Base-by-base conservation (phyloP, 169 alveolate species). In the Cryptosporidium sp. region DNA sequence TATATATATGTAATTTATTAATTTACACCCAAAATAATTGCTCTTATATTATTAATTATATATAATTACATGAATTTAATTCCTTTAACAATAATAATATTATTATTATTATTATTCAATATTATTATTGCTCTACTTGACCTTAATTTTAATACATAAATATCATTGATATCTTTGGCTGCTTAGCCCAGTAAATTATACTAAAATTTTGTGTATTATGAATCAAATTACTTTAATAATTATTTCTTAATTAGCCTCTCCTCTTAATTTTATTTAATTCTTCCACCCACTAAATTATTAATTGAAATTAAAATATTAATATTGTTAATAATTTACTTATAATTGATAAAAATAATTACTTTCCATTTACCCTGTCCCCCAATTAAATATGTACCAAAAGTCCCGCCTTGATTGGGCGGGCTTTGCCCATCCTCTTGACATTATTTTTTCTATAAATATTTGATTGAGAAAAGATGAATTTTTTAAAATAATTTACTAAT, bases 371-470 rank as follows among this genome's bases (percentile, higher is more conserved):
- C 29, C 67, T 71, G 67, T 71, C 69, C 85, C 85, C 85, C 85
- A 71, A 71, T 37, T 39, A 33, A 50, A 23, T 12, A 65, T 65
- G 43, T 65, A 65, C 69, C 41, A 55, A 71, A 43, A 33, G 85
- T 45, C 85, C 85, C 85, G 85, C 85, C 85, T 71, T 71, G 61
- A 50, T 35, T 48, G 45, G 41, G 85, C 85, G 85, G 85, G 85
- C 16, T 41, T 18, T 69, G 31, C 33, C 58, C 14, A 31, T 71
- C 67, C 61, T 33, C 50, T 18, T 65, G 48, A 41, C 9, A n/a
- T 65, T 31, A 23, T 65, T 65, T 31, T 31, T 23, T 31, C 8
- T 29, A 21, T 65, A 29, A n/a, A 37, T 9, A 35, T n/a, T 65
- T 61, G 23, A 31, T 61, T 48, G 55, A 14, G 55, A 48, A 12